A percentile compares a stretch with the other conserved stretches of the same genome.
phyloP scores from a whole-genome alignment of 148 eudicot species.

The Drosera capensis region DNA sequence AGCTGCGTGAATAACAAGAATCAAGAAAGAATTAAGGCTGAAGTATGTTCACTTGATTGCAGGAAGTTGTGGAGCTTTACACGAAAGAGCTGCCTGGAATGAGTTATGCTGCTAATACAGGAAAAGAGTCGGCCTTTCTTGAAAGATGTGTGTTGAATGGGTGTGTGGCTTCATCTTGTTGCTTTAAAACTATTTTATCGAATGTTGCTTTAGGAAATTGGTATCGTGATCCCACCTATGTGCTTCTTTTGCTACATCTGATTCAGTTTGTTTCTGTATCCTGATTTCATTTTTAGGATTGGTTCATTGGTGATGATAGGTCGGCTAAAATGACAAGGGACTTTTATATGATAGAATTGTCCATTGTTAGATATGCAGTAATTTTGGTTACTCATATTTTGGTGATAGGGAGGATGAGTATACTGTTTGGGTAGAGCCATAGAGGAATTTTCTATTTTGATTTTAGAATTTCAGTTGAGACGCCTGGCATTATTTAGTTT shows the following conservation, averaged over 20 bases:
- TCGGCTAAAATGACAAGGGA: too few relatives aligned
- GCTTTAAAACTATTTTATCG: not conserved
- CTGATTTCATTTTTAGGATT: too few relatives aligned
- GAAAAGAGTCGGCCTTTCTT: slow-evolving; percentile 75
- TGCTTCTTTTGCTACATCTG: too few relatives aligned
- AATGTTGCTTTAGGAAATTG: not conserved
- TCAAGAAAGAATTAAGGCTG: not conserved
- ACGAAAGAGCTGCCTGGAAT: slow-evolving; percentile 64
- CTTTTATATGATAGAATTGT: too few relatives aligned
- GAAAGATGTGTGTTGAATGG: slow-evolving; percentile 81
- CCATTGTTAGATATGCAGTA: too few relatives aligned
- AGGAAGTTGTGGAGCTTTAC: slow-evolving; percentile 57
- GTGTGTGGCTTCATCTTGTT: slow-evolving; percentile 16
- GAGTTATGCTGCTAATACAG: slow-evolving; percentile 91
- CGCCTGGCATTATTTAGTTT: too few relatives aligned
- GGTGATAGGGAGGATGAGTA: too few relatives aligned
- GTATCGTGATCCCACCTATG: not conserved
- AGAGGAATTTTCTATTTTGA: not conserved
- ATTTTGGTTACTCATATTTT: too few relatives aligned
- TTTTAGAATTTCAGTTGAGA: too few relatives aligned
- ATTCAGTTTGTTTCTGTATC: too few relatives aligned
- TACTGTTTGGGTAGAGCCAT: too few relatives aligned
- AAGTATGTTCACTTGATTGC: slow-evolving; percentile 5
- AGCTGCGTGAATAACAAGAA: not conserved
- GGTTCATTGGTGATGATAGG: too few relatives aligned